Conservation (phyloP, 2,329 filamentous ascomycete genomes). For the Claviceps purpurea region DNA sequence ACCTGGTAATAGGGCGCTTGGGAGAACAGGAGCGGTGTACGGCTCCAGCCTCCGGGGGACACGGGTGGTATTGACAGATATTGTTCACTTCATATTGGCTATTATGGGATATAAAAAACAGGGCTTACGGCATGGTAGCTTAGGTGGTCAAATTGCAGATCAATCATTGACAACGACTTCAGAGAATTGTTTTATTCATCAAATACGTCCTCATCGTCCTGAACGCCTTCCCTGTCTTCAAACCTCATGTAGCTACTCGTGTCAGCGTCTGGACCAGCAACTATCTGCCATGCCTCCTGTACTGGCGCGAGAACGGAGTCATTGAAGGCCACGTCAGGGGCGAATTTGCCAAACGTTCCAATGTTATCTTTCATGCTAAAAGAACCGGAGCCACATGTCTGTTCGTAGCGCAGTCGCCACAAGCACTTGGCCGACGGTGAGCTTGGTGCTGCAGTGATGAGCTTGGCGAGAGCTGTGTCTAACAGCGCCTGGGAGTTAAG, state of each 20-base stretch:
- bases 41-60: too few relatives aligned
- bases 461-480: slow-evolving; percentile 25
- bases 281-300: slow-evolving; percentile 52
- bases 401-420: slow-evolving; percentile 44
- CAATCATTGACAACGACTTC: too few relatives aligned
- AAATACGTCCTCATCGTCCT: slow-evolving; percentile 38
- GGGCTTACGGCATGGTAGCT: too few relatives aligned
- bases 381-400: slow-evolving; percentile 20
- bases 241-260: slow-evolving; percentile 60
- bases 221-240: slow-evolving; percentile 53
- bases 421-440: slow-evolving; percentile 22
- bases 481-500: slow-evolving; percentile 23
- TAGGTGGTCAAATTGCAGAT: too few relatives aligned
- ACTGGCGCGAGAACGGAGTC: slow-evolving; percentile 57
- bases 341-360: slow-evolving; percentile 43
- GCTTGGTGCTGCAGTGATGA: slow-evolving; percentile 23
- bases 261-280: slow-evolving; percentile 36
- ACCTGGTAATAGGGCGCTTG: too few relatives aligned
- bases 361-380: slow-evolving; percentile 26
- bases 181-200: not conserved
- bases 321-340: slow-evolving; percentile 58
- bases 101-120: too few relatives aligned
- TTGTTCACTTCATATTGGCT: too few relatives aligned
- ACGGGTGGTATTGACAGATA: too few relatives aligned
- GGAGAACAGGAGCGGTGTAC: too few relatives aligned